These are phyloP conservation scores for Pseudognaphalium luteoalbum DNA, from an alignment of 129 eudicot species.

Conservation along the genomic window DNA sequence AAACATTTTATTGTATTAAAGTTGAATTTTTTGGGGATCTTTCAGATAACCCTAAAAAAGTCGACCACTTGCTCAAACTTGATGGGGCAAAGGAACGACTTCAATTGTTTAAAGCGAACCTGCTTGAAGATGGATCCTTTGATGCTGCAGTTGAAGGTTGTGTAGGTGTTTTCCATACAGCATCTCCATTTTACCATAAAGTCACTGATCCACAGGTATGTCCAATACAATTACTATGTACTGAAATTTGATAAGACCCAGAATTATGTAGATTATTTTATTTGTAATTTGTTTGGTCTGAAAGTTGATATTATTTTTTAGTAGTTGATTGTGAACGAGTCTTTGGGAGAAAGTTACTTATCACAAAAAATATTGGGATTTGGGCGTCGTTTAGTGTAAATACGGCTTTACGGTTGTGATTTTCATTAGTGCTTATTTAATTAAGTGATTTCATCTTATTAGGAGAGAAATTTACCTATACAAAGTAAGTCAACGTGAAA, in stretches of 20 bases:
- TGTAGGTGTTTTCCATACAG: constrained; percentile 8
- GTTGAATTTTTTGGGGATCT: not conserved
- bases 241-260: not conserved
- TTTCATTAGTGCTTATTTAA: too few species aligned
- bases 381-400: not conserved
- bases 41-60: not conserved
- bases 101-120: not conserved
- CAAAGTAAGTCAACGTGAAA: too few species aligned
- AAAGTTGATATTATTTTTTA: not conserved
- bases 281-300: not conserved
- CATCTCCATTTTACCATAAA: constrained; percentile 4
- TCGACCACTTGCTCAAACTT: constrained; percentile 7
- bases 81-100: constrained; percentile 10
- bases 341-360: not conserved
- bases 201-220: constrained; percentile 5
- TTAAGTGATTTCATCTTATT: not conserved
- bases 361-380: not conserved
- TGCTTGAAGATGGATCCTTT: constrained; percentile 8
- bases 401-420: not conserved
- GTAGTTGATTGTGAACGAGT: not conserved
- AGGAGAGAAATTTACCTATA: not conserved
- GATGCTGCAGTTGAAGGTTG: constrained; percentile 11
- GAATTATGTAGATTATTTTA: not conserved
- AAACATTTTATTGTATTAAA: not conserved
- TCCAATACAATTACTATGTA: not conserved